Base-by-base conservation (phyloP, 768 basidiomycete species). In the Sutorius australiensis region DNA sequence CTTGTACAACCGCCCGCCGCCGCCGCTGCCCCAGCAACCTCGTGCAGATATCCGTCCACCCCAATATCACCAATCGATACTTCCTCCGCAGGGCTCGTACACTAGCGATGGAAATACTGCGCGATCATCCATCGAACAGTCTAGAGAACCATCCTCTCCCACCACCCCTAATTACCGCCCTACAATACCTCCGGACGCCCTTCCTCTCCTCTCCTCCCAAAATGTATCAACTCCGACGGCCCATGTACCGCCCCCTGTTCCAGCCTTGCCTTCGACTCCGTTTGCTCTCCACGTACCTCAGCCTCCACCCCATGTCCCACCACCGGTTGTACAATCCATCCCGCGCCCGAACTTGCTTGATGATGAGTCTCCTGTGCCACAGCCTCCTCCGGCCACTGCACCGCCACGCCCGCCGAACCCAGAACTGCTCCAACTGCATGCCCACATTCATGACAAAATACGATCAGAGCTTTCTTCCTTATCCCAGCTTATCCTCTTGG, bases 391-490 rank as follows among this genome's bases (percentile, higher is more conserved):
- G 3, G 64, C 63, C 13, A 63, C 71, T 27, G 78, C 81, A 45
- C 92, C 92, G 53, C 87, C 86, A 38, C 86, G 90, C 27, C 92
- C 92, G 17, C 89, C 88, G 5, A 93, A 95, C 72, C 93, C 92
- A 46, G 92, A 95, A 65, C 78, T 97, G 13, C 77, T 97, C 54
- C 81, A 79, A 17, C 77, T 98, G 19, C 92, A 95, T 56, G 75
- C 80, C 12, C 80, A 81, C 61, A 81, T 97, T 38, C 86, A 92
- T 66, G 78, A 81, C 37, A 91, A 88, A 66, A 67, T 99, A 40
- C 72, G 77, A 41, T 77, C 84, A 48, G 85, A 92, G 65, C 75
- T 92, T 47, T 77, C 80, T 46, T 83, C 87, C n/a, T 72, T 94
- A 27, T 73, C 84, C 11, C 76, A 84, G 61, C 79, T 81, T 43